Base-by-base conservation (phyloP, 805 yeast species). In the Pichia exigua region DNA sequence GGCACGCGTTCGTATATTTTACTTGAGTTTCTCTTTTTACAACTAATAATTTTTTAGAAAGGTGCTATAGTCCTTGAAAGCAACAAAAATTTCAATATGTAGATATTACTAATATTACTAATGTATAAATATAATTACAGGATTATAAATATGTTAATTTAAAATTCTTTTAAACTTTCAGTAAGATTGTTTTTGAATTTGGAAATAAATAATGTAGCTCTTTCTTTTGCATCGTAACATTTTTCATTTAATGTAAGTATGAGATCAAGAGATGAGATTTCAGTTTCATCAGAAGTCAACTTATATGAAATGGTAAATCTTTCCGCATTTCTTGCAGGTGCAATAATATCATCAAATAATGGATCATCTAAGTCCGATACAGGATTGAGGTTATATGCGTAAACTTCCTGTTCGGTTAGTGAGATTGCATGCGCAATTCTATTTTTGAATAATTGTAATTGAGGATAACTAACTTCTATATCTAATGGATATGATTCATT, bases 281-380 rank as follows among this genome's bases (percentile, higher is more conserved):
- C 45, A 30, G 46, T 39, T 6, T 61, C 42, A 4, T 65, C 50
- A 30, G 58, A 53, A 24, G 67, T 67, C 22, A 70, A 59, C n/a
- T 58, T 59, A 46, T 72, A 65, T 13, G 58, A 58, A 18, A 61
- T 54, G 11, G 44, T 51, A 64, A 78, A 81, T 61, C 83, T 75
- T 47, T 68, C 75, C 2, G 70, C 58, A 47, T 63, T 68, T 51
- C 65, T 58, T 30, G 74, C 58, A 26, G 79, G 77, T 0, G 81
- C 75, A 49, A 82, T 59, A 50, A 84, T 61, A 17, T 73, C 79
- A 59, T 84, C 91, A 57, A 84, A 82, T 6, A 76, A 55, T 7
- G 83, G 77, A 59, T 83, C 89, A 53, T 74, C 74, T 56, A 73
- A 72, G 42, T 77, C 81, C 8, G 82, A 75, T 42, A 57, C 65